A percentile compares a stretch with the other conserved stretches of the same genome.
phyloP scores from a whole-genome alignment of 176 grass and related monocot genomes.

The Ensete glaucum region DNA sequence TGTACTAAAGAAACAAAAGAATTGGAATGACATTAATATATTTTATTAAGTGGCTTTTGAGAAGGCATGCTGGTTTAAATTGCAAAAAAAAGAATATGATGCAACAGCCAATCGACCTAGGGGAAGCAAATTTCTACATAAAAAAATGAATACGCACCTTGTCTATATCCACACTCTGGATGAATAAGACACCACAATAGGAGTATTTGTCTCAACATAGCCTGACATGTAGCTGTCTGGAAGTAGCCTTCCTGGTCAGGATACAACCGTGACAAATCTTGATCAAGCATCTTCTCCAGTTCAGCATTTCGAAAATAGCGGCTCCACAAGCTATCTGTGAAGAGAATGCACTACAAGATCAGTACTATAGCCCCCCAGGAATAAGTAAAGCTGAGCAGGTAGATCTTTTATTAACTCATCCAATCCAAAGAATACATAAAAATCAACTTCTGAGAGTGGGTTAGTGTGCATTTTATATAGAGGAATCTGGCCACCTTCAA shows the following conservation, averaged over 20 bases:
- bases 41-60: not conserved
- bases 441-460: not conserved
- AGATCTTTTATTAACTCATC: not conserved
- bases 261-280: conserved; percentile 82
- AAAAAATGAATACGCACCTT: conserved; percentile 38
- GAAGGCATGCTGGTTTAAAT: not conserved
- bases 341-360: not conserved
- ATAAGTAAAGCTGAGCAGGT: not conserved
- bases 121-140: conserved; percentile 16
- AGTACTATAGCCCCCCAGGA: not conserved
- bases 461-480: not conserved
- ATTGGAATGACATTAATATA: too few relatives aligned
- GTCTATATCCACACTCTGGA: conserved; percentile 85
- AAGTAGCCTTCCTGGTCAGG: conserved; percentile 83
- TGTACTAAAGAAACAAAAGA: not conserved
- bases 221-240: conserved; percentile 59
- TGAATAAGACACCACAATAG: conserved; percentile 90
- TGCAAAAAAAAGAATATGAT: not conserved
- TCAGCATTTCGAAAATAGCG: conserved; percentile 92
- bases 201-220: conserved; percentile 81
- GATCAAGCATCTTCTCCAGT: conserved; percentile 86
- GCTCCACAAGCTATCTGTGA: conserved; percentile 90
- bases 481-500: not conserved
- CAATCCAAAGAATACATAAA: not conserved
- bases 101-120: not conserved